Evolutionary conservation across 1,284 basidiomycete species (phyloP), one percentile per base, ranked within the genome.

Genomic region (Trametes hirsuta): DNA sequence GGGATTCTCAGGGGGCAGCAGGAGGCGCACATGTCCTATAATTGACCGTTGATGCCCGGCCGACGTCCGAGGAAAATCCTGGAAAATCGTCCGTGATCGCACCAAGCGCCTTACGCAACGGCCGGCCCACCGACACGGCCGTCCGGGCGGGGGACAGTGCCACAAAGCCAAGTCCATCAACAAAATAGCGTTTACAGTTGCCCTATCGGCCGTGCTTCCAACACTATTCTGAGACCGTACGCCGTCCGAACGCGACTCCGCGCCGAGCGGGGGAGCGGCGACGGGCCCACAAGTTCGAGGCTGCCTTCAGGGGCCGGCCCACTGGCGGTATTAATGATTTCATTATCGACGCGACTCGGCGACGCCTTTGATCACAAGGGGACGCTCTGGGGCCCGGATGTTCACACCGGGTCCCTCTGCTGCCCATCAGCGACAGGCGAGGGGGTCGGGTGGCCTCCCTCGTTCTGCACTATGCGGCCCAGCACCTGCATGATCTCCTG

Each of bases 401-500:
- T 46, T 25, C 44, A 14, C 24, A 6, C 44, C 21, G 44, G 9
- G 24, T 9, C 10, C 47, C 18, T n/a, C 21, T 39, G 12, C 22
- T 46, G 58, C 48, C 63, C 46, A 58, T 53, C 55, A 54, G 22
- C 35, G 15, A 39, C 39, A 25, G 34, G 52, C 37, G 51, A 51
- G 34, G 53, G 54, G 18, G 45, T 39, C 34, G 52, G 44, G 18
- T 47, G 44, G 57, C 58, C 55, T 25, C 52, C 57, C 40, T 65
- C 63, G 37, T 48, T 59, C 66, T 75, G 62, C 70, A 69, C 66
- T 50, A 84, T 71, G 37, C 78, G 79, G 65, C 78, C 77, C 46
- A 87, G 67, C 39, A 86, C 81, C 55, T 79, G 77, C 52, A 83
- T 75, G 37, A 88, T 76, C 51, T 77, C 76, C 63, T 74, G 77